A percentile compares a stretch with the other conserved stretches of the same genome.
These are phyloP conservation scores for Petunia axillaris DNA, from an alignment of 257 asterid species.

Conservation along the genomic window DNA sequence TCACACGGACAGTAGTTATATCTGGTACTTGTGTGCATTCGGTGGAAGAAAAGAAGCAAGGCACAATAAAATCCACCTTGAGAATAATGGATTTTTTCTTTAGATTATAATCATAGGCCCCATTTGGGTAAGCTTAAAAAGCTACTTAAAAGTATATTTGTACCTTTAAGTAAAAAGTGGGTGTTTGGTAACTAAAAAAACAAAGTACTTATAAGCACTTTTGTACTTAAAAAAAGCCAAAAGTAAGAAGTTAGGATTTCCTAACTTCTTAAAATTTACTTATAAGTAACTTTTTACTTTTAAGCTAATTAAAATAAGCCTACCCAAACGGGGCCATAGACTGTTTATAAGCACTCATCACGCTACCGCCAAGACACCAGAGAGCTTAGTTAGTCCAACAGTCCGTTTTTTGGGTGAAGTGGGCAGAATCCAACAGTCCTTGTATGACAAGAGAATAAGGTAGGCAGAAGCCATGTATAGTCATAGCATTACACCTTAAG, in stretches of 20 bases:
- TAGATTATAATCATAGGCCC: background rate
- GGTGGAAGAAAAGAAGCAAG: background rate
- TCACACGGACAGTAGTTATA: background rate
- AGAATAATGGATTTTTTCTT: background rate
- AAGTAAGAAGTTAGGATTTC: no score
- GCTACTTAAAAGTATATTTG: no score
- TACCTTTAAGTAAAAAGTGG: no score
- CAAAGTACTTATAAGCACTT: no score
- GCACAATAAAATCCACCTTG: background rate
- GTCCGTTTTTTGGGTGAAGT: background rate
- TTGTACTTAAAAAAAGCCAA: no score
- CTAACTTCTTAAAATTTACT: no score
- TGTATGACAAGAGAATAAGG: conserved; percentile 21
- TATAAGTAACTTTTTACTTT: no score
- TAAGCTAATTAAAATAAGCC: no score
- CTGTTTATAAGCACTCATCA: background rate
- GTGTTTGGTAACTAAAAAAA: no score
- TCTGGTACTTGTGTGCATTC: background rate
- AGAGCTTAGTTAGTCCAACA: conserved; percentile 1
- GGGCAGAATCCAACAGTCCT: background rate
- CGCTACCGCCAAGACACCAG: background rate
- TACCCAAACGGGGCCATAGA: no score
- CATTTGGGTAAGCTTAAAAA: no score
- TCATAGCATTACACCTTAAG: background rate
- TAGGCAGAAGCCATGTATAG: conserved; percentile 16